These are phyloP conservation scores for Nicotiana tomentosiformis DNA, from an alignment of 257 asterid species.

Conservation along the genomic window DNA sequence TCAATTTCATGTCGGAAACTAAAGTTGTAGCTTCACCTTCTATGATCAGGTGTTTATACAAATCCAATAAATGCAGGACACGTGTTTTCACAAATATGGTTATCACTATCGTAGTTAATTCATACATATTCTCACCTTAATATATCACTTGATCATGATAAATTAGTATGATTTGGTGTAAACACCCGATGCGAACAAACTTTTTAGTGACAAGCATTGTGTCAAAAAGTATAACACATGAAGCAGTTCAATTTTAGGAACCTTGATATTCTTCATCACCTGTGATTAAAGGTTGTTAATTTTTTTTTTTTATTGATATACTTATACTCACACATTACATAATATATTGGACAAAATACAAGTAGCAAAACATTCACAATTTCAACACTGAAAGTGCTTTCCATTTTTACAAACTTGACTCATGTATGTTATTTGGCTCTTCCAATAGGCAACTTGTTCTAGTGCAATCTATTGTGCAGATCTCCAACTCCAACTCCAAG, in stretches of 20 bases:
- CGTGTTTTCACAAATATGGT: no score
- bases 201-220: no score
- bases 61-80: no score
- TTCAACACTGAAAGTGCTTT: background rate
- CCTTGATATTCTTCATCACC: background rate
- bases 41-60: no score
- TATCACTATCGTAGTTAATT: no score
- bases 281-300: background rate
- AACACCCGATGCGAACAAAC: no score
- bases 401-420: background rate
- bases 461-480: background rate
- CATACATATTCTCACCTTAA: no score
- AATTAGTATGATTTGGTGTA: no score
- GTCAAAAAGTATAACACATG: no score
- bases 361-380: constrained; percentile 3
- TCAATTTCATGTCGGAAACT: no score
- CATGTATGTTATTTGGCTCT: background rate
- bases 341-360: background rate
- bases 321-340: background rate
- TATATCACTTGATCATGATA: no score
- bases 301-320: background rate
- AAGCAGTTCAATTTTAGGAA: background rate
- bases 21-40: no score
- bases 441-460: background rate
- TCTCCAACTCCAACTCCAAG: background rate